Evolutionary conservation across 495 filamentous ascomycete genomes (phyloP), one percentile per base, ranked within the genome.

Genomic region (Neurospora sp.): DNA sequence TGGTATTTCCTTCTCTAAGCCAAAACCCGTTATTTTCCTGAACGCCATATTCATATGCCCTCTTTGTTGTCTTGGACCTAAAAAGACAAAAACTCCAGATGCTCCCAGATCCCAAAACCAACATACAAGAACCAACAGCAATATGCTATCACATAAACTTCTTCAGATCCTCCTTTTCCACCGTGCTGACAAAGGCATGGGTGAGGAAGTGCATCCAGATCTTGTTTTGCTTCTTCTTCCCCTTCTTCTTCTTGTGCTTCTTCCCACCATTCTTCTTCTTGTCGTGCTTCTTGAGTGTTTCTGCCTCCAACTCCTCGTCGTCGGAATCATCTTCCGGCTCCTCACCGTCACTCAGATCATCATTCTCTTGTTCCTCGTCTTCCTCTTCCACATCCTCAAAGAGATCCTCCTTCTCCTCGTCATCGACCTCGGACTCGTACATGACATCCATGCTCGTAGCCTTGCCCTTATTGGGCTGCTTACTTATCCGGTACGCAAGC

Each of bases 111-210:
- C 5, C 8, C 48, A 27, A 70, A 37, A 20, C 11, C 70, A 39
- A 75, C 70, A 66, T 39, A 31, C 20, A 71, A 12, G 18, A 12
- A 6, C 7, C n/a, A 59, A 73, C 48, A 72, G n/a, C 23, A 23
- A 38, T 35, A 35, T 37, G 37, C 9, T 2, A 27, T 75, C 72
- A 78, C 11, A 8, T 27, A 16, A 83, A 73, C 69, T 87, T 81
- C 72, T 84, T 81, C 40, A 92, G 76, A 35, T 94, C 90, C 39
- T 90, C 84, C 70, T 85, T 82, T 73, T 89, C 85, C 76, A 90
- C 82, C 18, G 89, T 92, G 27, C 91, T 89, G 27, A 96, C 91
- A 84, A 96, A 97, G 1, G 94, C 94, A 48, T 93, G 89, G 35
- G 83, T 80, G 20, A 96, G 80, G 78, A 97, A 97, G 11, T 91